Conservation (phyloP, 345 rosid genomes). For the Kandelia obovata region DNA sequence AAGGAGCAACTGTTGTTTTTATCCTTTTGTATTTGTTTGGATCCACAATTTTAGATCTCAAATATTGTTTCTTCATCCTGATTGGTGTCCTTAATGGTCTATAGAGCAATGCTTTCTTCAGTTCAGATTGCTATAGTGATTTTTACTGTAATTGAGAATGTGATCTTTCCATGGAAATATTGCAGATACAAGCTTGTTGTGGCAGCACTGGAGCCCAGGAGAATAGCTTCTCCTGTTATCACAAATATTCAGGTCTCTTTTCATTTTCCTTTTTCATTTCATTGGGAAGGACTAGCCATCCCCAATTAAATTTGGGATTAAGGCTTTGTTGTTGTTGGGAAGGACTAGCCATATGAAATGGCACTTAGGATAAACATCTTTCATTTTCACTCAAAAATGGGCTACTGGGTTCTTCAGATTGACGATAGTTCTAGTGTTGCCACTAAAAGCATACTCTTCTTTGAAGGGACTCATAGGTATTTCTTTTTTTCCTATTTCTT, state of each 20-base stretch:
- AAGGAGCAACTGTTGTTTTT: background rate
- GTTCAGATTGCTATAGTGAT: slow-evolving; percentile 9
- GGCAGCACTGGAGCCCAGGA: slow-evolving; percentile 75
- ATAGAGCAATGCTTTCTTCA: background rate
- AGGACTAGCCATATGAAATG: slow-evolving; percentile 1
- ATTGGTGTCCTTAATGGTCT: background rate
- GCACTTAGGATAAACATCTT: background rate
- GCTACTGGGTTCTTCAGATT: background rate
- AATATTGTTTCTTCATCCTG: background rate
- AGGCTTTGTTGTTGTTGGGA: background rate
- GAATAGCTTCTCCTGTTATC: slow-evolving; percentile 68
- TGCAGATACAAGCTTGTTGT: slow-evolving; percentile 87
- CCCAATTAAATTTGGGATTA: no score
- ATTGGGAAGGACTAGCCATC: background rate
- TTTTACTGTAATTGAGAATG: background rate
- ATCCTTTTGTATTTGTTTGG: background rate
- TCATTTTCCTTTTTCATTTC: background rate
- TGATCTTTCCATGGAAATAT: slow-evolving; percentile 16
- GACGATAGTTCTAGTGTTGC: background rate
- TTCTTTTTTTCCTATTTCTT: background rate
- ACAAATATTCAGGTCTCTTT: slow-evolving; percentile 77
- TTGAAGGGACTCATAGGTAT: background rate
- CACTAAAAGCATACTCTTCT: background rate
- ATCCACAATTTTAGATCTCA: background rate
- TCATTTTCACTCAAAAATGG: background rate